Conservation (phyloP, 2,329 filamentous ascomycete species). For the Thermothelomyces thermophilus region DNA sequence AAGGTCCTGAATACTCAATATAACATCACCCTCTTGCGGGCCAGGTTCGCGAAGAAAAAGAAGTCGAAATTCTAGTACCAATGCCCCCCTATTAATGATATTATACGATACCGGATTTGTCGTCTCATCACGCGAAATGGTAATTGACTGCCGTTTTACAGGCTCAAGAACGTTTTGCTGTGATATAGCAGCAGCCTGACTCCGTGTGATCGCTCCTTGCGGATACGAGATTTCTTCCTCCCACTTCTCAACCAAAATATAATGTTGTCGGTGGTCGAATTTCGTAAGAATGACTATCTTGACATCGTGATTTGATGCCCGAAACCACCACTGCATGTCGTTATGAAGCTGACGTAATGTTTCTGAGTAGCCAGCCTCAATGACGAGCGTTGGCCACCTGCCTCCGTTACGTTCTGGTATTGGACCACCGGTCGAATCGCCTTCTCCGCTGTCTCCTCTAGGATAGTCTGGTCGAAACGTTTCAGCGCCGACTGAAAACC, state of each 20-base stretch:
- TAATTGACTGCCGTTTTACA: constrained; percentile 9
- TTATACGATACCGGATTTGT: constrained; percentile 13
- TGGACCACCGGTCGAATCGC: no score
- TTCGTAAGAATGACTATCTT: not conserved
- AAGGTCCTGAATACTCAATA: constrained; percentile 7
- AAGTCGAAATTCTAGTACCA: not conserved
- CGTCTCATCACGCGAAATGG: constrained; percentile 11
- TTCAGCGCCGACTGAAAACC: no score
- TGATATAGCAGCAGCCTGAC: not conserved
- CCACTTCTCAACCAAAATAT: not conserved
- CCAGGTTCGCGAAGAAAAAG: not conserved
- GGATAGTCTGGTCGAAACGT: no score
- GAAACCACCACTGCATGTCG: constrained; percentile 18
- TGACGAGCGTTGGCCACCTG: no score
- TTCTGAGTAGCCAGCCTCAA: no score
- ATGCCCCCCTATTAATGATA: constrained; percentile 14
- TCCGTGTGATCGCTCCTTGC: not conserved
- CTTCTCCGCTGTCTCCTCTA: no score
- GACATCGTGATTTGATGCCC: no score
- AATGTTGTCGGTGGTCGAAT: not conserved
- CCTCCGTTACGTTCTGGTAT: no score
- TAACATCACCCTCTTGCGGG: not conserved
- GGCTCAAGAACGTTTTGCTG: not conserved
- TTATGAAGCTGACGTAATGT: no score
- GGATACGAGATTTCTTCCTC: not conserved